Percentiles rank a stretch among this genome's conserved stretches.
These are phyloP conservation scores for Blastomyces percursus DNA, from an alignment of 2,329 filamentous ascomycete species.

Conservation along the genomic window DNA sequence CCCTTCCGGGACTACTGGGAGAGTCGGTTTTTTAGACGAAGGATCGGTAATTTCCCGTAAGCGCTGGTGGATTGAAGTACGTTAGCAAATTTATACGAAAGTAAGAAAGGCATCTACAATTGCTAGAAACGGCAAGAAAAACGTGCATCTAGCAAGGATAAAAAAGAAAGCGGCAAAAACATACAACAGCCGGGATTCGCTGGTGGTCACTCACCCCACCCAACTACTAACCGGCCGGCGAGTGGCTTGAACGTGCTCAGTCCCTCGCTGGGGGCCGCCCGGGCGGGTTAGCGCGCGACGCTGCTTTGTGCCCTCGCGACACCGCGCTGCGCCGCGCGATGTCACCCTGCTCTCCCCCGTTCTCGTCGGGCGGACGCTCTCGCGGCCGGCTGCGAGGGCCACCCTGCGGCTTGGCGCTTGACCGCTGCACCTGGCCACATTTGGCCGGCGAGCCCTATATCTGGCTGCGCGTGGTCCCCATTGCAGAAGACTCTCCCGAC, in stretches of 20 bases:
- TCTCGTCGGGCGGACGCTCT: no score
- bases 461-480: no score
- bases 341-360: no score
- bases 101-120: background rate
- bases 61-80: slow-evolving; percentile 35
- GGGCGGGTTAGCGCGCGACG: no score
- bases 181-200: slow-evolving; percentile 37
- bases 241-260: slow-evolving; percentile 33
- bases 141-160: background rate
- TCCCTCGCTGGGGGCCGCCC: no score
- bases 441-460: no score
- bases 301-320: no score
- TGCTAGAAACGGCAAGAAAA: background rate
- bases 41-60: slow-evolving; percentile 59
- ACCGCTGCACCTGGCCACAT: no score
- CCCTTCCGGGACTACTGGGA: slow-evolving; percentile 24
- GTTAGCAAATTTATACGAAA: slow-evolving; percentile 8
- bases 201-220: slow-evolving; percentile 40
- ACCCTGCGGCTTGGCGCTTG: no score
- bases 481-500: no score
- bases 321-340: no score
- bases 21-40: slow-evolving; percentile 34
- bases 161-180: slow-evolving; percentile 18
- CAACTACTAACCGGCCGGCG: slow-evolving; percentile 37
- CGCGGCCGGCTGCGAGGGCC: no score